phyloP scores from a whole-genome alignment of 2,329 filamentous ascomycete genomes.

The Amauroascus verrucosus region DNA sequence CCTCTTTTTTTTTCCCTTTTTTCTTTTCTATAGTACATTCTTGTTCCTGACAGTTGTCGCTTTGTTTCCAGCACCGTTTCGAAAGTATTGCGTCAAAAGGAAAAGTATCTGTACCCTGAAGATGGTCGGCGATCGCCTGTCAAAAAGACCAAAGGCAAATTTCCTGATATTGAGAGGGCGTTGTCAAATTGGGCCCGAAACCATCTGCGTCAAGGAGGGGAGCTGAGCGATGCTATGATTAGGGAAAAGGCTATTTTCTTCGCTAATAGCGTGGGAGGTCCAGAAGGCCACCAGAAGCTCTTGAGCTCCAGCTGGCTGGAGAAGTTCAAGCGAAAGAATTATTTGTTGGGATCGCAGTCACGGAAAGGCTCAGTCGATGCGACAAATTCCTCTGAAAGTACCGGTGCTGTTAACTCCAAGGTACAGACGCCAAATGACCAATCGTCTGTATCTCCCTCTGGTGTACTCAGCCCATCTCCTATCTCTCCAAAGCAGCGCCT shows the following conservation, averaged over 20 bases:
- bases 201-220: slow-evolving; percentile 62
- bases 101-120: slow-evolving; percentile 79
- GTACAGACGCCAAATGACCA: slow-evolving; percentile 54
- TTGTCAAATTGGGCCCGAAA: slow-evolving; percentile 80
- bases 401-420: slow-evolving; percentile 46
- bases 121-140: slow-evolving; percentile 69
- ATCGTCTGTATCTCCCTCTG: slow-evolving; percentile 63
- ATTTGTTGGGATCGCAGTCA: slow-evolving; percentile 45
- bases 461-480: slow-evolving; percentile 57
- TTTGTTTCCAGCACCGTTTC: slow-evolving; percentile 71
- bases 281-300: slow-evolving; percentile 60
- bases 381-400: slow-evolving; percentile 58
- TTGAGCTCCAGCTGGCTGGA: slow-evolving; percentile 75
- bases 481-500: slow-evolving; percentile 60
- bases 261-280: slow-evolving; percentile 58
- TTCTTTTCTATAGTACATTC: slow-evolving; percentile 10
- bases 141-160: slow-evolving; percentile 74
- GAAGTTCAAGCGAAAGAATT: slow-evolving; percentile 89
- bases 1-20: not conserved
- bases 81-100: slow-evolving; percentile 87
- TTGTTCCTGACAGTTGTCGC: slow-evolving; percentile 7
- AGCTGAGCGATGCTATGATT: slow-evolving; percentile 69
- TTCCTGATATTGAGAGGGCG: slow-evolving; percentile 83
- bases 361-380: slow-evolving; percentile 43
- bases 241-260: slow-evolving; percentile 76